Evolutionary conservation across 495 filamentous ascomycete genomes (phyloP).

Genomic region (Hypoxylon rickii): DNA sequence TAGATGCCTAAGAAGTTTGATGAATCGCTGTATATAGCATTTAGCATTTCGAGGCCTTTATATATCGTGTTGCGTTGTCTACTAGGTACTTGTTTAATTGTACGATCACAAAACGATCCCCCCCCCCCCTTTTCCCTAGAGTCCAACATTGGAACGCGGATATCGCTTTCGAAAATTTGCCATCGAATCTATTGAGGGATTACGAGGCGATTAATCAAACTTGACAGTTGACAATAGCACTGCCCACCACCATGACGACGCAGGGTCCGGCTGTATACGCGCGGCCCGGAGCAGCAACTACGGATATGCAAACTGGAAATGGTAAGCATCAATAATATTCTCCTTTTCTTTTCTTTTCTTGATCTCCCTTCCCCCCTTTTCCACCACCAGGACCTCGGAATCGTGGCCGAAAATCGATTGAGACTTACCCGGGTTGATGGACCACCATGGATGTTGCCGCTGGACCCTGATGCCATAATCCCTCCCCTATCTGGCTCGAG

Average conservation of each 20-base stretch:
- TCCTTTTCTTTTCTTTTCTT: not conserved
- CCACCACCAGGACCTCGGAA: not conserved
- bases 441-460: slow-evolving; percentile 25
- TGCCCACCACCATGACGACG: slow-evolving; percentile 10
- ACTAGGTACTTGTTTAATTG: too few relatives aligned
- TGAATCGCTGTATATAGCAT: not conserved
- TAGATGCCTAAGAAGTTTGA: not conserved
- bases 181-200: too few relatives aligned
- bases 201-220: not conserved
- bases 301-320: slow-evolving; percentile 12
- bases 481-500: not conserved
- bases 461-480: slow-evolving; percentile 21
- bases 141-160: too few relatives aligned
- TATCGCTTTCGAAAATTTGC: too few relatives aligned
- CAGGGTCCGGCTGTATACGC: slow-evolving; percentile 16
- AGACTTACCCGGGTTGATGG: slow-evolving; percentile 9
- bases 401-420: slow-evolving; percentile 11
- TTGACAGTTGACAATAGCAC: not conserved
- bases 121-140: too few relatives aligned
- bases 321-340: slow-evolving; percentile 16
- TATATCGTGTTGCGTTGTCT: not conserved
- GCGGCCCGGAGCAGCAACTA: slow-evolving; percentile 9
- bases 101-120: too few relatives aligned
- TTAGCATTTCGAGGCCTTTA: not conserved
- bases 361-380: not conserved